These are phyloP conservation scores for Aureobasidium sp. DNA, from an alignment of 2,329 filamentous ascomycete species.

Conservation along the genomic window DNA sequence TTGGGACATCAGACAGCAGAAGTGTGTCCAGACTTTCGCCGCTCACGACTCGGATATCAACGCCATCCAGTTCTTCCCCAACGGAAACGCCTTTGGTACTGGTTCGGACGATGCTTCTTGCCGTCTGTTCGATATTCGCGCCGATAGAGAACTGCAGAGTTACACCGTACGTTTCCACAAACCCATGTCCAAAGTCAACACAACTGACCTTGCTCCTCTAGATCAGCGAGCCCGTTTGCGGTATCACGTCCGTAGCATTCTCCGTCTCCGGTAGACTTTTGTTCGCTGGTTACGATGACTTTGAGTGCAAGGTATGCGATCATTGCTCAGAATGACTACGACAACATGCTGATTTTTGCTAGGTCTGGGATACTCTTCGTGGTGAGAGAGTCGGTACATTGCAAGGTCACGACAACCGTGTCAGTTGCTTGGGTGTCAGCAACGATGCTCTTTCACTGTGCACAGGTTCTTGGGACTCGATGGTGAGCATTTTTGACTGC, in stretches of 20 bases:
- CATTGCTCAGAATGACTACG: background rate
- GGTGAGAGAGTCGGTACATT: slow-evolving; percentile 95
- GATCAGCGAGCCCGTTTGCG: slow-evolving; percentile 95
- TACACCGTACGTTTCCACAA: slow-evolving; percentile 47
- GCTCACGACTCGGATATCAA: slow-evolving; percentile 99
- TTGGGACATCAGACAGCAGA: slow-evolving; percentile 97
- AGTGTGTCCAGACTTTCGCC: slow-evolving; percentile 96
- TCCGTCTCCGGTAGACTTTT: slow-evolving; percentile 91
- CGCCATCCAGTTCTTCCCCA: slow-evolving; percentile 98
- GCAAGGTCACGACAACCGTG: slow-evolving; percentile 95
- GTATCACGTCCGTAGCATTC: slow-evolving; percentile 95
- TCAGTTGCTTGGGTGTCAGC: slow-evolving; percentile 96
- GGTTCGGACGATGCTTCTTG: slow-evolving; percentile 97
- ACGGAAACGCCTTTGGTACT: slow-evolving; percentile 95
- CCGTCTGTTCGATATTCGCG: slow-evolving; percentile 93
- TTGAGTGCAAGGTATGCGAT: slow-evolving; percentile 91
- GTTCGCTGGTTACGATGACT: slow-evolving; percentile 97
- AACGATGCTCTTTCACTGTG: slow-evolving; percentile 98
- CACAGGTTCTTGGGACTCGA: slow-evolving; percentile 98
- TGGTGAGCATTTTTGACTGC: slow-evolving; percentile 47
- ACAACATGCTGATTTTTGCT: slow-evolving; percentile 18
- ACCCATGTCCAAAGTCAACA: background rate
- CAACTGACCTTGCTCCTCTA: slow-evolving; percentile 33
- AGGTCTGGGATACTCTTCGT: slow-evolving; percentile 97
- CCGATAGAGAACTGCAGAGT: slow-evolving; percentile 68